Conservation (phyloP, 179 eudicot species). For the Nepenthes alata region DNA sequence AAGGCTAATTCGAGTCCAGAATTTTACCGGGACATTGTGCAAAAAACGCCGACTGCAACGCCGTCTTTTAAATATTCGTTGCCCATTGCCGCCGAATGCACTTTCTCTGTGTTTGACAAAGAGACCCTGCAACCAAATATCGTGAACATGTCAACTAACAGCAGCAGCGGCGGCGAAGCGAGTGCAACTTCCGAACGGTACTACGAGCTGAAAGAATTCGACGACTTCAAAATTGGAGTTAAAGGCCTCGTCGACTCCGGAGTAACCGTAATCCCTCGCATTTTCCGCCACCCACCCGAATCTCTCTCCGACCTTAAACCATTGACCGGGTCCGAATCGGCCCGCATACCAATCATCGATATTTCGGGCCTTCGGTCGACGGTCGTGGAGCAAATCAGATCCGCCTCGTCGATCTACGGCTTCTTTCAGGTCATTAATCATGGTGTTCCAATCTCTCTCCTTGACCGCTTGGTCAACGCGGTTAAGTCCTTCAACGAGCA, state of each 20-base stretch:
- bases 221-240: conserved; percentile 51
- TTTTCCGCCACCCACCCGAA: conserved; percentile 49
- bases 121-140: too few species aligned
- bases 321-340: conserved; percentile 2
- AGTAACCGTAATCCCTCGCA: conserved; percentile 31
- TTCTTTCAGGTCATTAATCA: conserved; percentile 64
- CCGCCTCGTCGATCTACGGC: conserved; percentile 35
- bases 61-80: too few species aligned
- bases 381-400: conserved; percentile 23
- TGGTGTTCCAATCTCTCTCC: conserved; percentile 14
- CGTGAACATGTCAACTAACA: too few species aligned
- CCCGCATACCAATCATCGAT: conserved; percentile 41
- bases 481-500: conserved; percentile 34
- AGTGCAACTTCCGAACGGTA: conserved; percentile 12
- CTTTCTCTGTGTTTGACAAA: too few species aligned
- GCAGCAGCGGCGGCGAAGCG: not conserved
- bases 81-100: too few species aligned
- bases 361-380: conserved; percentile 25
- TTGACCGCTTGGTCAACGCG: conserved; percentile 18
- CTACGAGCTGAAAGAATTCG: conserved; percentile 34
- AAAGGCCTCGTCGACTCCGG: conserved; percentile 67
- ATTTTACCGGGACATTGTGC: too few species aligned
- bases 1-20: too few species aligned
- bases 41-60: too few species aligned
- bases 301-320: conserved; percentile 3